Evolutionary conservation across 2,329 filamentous ascomycete species (phyloP), one percentile per base, ranked within the genome.

Genomic region (Atkinsonella hypoxylon): DNA sequence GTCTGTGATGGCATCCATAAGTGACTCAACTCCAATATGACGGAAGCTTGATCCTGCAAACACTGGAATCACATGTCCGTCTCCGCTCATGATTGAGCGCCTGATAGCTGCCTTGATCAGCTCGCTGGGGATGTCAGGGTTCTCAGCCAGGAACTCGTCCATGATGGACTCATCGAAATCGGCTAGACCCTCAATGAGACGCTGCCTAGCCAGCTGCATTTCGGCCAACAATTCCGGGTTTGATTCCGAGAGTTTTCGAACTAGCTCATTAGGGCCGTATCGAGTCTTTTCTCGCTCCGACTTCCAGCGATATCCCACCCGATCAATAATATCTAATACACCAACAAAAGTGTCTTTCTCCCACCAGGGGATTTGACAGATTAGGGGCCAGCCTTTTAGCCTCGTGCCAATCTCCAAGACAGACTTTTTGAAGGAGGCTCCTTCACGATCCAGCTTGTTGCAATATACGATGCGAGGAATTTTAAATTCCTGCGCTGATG

Each of bases 331-430:
- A 70, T 98, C 91, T 39, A 89, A 87, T 26, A 97, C 79, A 26
- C 93, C 93, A 22, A 83, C 79, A 58, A 97, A 85, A 6, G 79
- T 76, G 8, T 89, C 87, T 53, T 85, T 83, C 5, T 87, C 80
- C 80, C 90, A 97, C 89, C 90, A 95, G 0, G 93, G 93, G 55
- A 97, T 90, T 61, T 95, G 90, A 61, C 91, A 96, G 9, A 97
- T 82, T 13, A 93, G 82, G 2, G 93, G 93, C 83, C 87, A 95
- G 1, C 83, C 86, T 53, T 82, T 79, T 18, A 98, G 74, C 49
- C 88, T 79, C 0, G 83, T 75, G 2, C 87, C 90, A 31, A 96
- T 83, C 61, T 97, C 90, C 52, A 85, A 83, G 1, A 97, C 84
- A 0, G 91, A 91, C 49, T 85, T 80, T 26, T 83, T 83, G 70